These are phyloP conservation scores for Coniella lustricola DNA, from an alignment of 2,329 filamentous ascomycete species.

Conservation along the genomic window DNA sequence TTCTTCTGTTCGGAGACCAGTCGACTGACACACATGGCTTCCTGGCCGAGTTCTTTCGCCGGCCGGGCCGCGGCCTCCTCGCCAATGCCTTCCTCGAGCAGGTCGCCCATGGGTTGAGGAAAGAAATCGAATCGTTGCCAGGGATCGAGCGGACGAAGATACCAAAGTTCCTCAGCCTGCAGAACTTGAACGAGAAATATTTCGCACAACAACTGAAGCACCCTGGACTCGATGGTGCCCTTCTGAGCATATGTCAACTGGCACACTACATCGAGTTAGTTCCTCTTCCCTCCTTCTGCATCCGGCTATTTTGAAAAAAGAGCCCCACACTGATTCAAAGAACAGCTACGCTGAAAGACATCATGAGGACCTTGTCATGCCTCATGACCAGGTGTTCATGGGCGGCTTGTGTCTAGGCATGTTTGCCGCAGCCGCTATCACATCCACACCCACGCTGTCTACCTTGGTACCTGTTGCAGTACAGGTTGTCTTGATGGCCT, in stretches of 20 bases:
- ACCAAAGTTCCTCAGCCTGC: slow-evolving; percentile 55
- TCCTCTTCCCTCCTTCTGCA: background rate
- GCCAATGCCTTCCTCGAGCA: slow-evolving; percentile 57
- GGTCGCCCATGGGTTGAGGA: slow-evolving; percentile 48
- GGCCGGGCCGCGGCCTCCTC: slow-evolving; percentile 40
- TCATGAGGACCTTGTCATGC: slow-evolving; percentile 43
- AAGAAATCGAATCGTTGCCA: slow-evolving; percentile 52
- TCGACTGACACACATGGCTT: slow-evolving; percentile 60
- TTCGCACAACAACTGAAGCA: slow-evolving; percentile 50
- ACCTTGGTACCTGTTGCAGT: slow-evolving; percentile 56
- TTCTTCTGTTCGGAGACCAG: slow-evolving; percentile 65
- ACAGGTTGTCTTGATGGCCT: slow-evolving; percentile 58
- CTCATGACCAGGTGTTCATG: slow-evolving; percentile 43
- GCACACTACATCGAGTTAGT: slow-evolving; percentile 63
- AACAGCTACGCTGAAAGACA: slow-evolving; percentile 45
- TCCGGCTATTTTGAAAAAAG: background rate
- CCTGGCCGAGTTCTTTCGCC: slow-evolving; percentile 46
- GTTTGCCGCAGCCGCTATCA: slow-evolving; percentile 61
- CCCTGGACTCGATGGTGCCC: slow-evolving; percentile 56
- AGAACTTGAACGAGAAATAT: slow-evolving; percentile 60
- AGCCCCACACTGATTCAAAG: background rate
- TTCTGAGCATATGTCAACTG: slow-evolving; percentile 59
- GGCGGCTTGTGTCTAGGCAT: slow-evolving; percentile 64
- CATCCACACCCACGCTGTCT: slow-evolving; percentile 54
- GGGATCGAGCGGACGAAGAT: slow-evolving; percentile 50